These are phyloP conservation scores for Rhodotorula sp. DNA, from an alignment of 1,284 basidiomycete species.

Conservation along the genomic window DNA sequence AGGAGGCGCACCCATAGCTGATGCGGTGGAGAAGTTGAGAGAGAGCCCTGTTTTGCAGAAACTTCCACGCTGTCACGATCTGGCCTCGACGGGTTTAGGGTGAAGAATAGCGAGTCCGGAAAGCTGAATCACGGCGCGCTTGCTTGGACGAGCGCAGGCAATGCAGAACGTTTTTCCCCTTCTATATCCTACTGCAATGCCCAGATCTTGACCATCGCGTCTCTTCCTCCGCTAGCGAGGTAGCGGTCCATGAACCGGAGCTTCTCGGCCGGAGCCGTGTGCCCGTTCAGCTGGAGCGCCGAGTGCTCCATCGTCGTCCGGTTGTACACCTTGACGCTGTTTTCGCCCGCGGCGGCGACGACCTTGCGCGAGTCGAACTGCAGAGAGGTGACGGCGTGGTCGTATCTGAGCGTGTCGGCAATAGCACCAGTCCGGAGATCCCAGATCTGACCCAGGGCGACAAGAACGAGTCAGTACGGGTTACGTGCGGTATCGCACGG, in stretches of 20 bases:
- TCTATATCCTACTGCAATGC: conserved; percentile 61
- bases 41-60: too few relatives aligned
- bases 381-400: conserved; percentile 83
- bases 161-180: background rate
- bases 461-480: conserved; percentile 11
- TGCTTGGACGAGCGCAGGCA: background rate
- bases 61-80: too few relatives aligned
- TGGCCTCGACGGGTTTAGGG: too few relatives aligned
- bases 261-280: conserved; percentile 83
- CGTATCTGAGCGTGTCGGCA: conserved; percentile 86
- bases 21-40: too few relatives aligned
- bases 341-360: conserved; percentile 89
- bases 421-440: conserved; percentile 88
- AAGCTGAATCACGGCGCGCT: too few relatives aligned
- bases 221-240: conserved; percentile 83
- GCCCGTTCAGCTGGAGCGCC: conserved; percentile 81
- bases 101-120: too few relatives aligned
- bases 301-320: conserved; percentile 89
- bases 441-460: conserved; percentile 70
- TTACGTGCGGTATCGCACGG: too few relatives aligned
- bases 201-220: conserved; percentile 91
- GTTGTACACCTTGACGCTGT: conserved; percentile 93
- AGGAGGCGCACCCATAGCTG: too few relatives aligned
- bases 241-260: conserved; percentile 97
- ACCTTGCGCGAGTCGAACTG: conserved; percentile 95